Evolutionary conservation across 352 stramenopile genomes (phyloP).

Genomic region (Globisporangium parvum): DNA sequence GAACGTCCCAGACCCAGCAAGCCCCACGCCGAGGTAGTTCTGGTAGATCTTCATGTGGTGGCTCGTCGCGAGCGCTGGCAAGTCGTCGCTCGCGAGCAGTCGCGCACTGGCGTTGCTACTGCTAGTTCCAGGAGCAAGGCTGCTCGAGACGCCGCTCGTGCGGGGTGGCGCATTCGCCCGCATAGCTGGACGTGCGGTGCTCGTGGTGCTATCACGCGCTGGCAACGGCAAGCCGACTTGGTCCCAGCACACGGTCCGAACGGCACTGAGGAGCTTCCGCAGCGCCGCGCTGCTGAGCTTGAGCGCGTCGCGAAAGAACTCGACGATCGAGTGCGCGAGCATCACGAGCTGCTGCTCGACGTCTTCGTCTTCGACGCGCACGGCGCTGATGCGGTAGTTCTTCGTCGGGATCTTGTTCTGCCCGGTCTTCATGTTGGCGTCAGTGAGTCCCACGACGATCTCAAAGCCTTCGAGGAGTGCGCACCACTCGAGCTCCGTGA

Average conservation of each 20-base stretch:
- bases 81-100: conserved; percentile 17
- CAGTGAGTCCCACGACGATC: conserved; percentile 69
- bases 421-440: conserved; percentile 61
- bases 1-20: conserved; percentile 52
- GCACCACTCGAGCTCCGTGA: conserved; percentile 71
- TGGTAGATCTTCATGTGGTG: conserved; percentile 82
- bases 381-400: conserved; percentile 63
- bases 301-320: conserved; percentile 72
- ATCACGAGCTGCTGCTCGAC: conserved; percentile 84
- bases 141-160: neutral
- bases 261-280: conserved; percentile 47
- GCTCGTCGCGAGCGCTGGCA: conserved; percentile 31
- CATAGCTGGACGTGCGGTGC: neutral
- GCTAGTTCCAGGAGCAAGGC: neutral
- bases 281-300: conserved; percentile 61
- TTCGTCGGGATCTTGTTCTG: conserved; percentile 74
- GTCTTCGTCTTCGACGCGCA: conserved; percentile 79
- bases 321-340: conserved; percentile 79
- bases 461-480: conserved; percentile 74
- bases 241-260: conserved; percentile 64
- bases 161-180: neutral
- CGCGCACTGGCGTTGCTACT: too few species aligned
- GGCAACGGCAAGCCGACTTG: conserved; percentile 54
- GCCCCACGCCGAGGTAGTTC: conserved; percentile 65
- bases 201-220: conserved; percentile 2